Evolutionary conservation across 179 eudicot species (phyloP).

Genomic region (Amaranthus tricolor): DNA sequence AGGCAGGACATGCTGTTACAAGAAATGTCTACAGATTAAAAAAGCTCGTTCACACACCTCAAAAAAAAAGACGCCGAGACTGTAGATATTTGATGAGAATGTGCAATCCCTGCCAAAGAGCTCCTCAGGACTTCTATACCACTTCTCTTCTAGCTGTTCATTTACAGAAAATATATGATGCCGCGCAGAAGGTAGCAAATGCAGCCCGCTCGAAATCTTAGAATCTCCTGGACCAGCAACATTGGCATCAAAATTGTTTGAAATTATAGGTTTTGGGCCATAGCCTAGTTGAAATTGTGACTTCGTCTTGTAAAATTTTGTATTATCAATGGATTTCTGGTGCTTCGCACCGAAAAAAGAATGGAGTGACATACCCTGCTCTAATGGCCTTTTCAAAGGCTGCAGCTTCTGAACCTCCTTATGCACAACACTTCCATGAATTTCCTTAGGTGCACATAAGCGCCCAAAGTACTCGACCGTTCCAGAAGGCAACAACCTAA

Average conservation of each 20-base stretch:
- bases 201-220: constrained; percentile 29
- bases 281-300: constrained; percentile 41
- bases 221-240: constrained; percentile 36
- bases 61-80: constrained; percentile 80
- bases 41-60: constrained; percentile 52
- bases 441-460: constrained; percentile 36
- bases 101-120: constrained; percentile 49
- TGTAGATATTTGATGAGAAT: constrained; percentile 74
- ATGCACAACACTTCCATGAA: constrained; percentile 22
- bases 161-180: constrained; percentile 34
- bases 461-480: constrained; percentile 59
- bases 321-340: constrained; percentile 47
- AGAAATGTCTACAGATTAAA: not conserved
- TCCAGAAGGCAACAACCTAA: constrained; percentile 55
- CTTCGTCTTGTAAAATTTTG: constrained; percentile 35
- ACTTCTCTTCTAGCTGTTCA: constrained; percentile 60
- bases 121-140: constrained; percentile 92
- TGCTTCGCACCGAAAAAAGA: constrained; percentile 43
- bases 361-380: constrained; percentile 32
- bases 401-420: constrained; percentile 34
- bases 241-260: constrained; percentile 26
- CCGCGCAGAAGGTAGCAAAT: constrained; percentile 23
- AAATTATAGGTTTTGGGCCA: constrained; percentile 27
- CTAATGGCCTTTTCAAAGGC: constrained; percentile 53
- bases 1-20: constrained; percentile 8